Evolutionary conservation across 2,329 filamentous ascomycete species (phyloP).

Genomic region (Trichoderma endophyticum): DNA sequence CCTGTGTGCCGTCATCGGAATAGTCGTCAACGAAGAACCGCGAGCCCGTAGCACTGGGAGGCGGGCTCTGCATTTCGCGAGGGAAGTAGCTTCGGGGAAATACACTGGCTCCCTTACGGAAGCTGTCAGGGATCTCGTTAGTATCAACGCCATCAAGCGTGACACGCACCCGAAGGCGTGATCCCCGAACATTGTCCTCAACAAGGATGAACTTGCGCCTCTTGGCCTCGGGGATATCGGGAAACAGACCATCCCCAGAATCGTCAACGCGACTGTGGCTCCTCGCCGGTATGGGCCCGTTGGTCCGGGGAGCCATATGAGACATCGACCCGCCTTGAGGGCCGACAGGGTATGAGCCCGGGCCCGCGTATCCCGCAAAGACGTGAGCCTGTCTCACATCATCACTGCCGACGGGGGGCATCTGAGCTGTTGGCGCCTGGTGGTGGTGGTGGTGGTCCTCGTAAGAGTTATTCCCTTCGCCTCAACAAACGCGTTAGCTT

Average conservation of each 20-base stretch:
- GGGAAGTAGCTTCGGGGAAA: constrained; percentile 91
- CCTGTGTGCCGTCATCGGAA: constrained; percentile 53
- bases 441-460: constrained; percentile 66
- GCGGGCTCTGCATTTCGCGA: constrained; percentile 85
- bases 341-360: constrained; percentile 50
- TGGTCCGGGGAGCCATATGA: constrained; percentile 46
- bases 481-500: constrained; percentile 42
- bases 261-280: constrained; percentile 48
- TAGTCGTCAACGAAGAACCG: constrained; percentile 69
- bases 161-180: constrained; percentile 81
- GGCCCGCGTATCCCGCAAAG: constrained; percentile 66
- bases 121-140: constrained; percentile 93
- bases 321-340: constrained; percentile 60
- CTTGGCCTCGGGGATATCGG: constrained; percentile 83
- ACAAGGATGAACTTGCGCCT: constrained; percentile 96
- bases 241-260: constrained; percentile 71
- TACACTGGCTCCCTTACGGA: constrained; percentile 84
- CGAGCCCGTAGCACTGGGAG: constrained; percentile 70
- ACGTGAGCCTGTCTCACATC: constrained; percentile 72
- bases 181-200: constrained; percentile 79
- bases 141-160: constrained; percentile 92
- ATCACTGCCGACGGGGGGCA: constrained; percentile 47
- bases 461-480: constrained; percentile 60
- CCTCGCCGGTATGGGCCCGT: constrained; percentile 36
- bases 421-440: constrained; percentile 55